phyloP scores from a whole-genome alignment of 768 basidiomycete genomes.

The Tulasnella sp. region DNA sequence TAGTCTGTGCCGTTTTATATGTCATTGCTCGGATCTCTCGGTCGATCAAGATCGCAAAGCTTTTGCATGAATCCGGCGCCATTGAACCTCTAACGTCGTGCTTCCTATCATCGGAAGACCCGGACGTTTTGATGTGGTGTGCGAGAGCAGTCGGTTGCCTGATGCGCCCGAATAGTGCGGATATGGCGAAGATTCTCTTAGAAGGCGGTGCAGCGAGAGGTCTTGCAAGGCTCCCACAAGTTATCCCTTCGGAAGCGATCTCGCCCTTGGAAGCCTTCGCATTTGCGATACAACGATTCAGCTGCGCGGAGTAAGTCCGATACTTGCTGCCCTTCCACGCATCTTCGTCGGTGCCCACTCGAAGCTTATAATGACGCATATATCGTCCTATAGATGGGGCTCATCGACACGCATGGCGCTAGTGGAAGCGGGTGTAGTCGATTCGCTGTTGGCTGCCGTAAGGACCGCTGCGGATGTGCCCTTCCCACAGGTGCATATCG shows the following conservation, averaged over 20 bases:
- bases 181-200: slow-evolving; percentile 12
- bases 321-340: too few species aligned
- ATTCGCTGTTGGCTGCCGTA: slow-evolving; percentile 13
- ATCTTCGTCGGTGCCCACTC: too few species aligned
- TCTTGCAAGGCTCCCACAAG: slow-evolving; percentile 13
- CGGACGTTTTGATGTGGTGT: slow-evolving; percentile 16
- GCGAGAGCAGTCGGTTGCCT: slow-evolving; percentile 14
- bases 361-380: too few species aligned
- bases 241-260: slow-evolving; percentile 6
- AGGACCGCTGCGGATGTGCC: slow-evolving; percentile 15
- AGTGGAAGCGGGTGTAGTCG: slow-evolving; percentile 15
- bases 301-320: background rate
- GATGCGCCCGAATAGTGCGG: slow-evolving; percentile 16
- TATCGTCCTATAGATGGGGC: slow-evolving; percentile 6
- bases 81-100: slow-evolving; percentile 4
- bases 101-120: slow-evolving; percentile 3
- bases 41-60: slow-evolving; percentile 9
- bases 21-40: slow-evolving; percentile 13
- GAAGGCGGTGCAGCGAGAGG: slow-evolving; percentile 14
- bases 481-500: slow-evolving; percentile 9
- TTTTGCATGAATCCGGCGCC: slow-evolving; percentile 3
- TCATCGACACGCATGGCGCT: slow-evolving; percentile 12
- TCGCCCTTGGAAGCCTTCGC: slow-evolving; percentile 13
- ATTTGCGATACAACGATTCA: slow-evolving; percentile 16
- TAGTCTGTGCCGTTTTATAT: slow-evolving; percentile 4